Percentiles rank a stretch among this genome's conserved stretches.
phyloP scores from a whole-genome alignment of 768 basidiomycete genomes.

The Suillus discolor region DNA sequence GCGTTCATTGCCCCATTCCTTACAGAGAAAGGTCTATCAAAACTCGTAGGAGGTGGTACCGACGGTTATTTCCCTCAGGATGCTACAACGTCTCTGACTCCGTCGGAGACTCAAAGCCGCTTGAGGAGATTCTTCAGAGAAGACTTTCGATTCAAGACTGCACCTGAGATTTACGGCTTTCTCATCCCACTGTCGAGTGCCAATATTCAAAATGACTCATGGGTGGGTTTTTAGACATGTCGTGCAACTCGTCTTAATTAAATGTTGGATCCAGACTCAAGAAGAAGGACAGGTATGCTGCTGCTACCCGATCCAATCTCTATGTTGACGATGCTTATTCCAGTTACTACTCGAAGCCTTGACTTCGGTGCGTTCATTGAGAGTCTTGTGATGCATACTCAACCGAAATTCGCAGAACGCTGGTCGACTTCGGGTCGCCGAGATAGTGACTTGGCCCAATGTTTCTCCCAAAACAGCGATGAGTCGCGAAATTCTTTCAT shows the following conservation, averaged over 20 bases:
- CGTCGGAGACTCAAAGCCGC: constrained; percentile 48
- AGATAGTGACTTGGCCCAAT: constrained; percentile 48
- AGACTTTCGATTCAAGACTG: constrained; percentile 42
- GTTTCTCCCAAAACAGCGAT: constrained; percentile 44
- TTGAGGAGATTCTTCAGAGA: constrained; percentile 47
- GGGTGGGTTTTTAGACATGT: constrained; percentile 37
- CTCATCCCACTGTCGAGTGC: constrained; percentile 38
- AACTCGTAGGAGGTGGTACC: constrained; percentile 43
- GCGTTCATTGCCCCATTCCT: constrained; percentile 44
- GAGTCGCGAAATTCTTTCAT: constrained; percentile 46
- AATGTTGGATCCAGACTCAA: constrained; percentile 33
- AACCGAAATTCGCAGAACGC: constrained; percentile 40
- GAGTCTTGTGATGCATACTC: not conserved
- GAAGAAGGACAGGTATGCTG: constrained; percentile 53
- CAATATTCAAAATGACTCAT: constrained; percentile 38
- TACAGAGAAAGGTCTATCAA: constrained; percentile 47
- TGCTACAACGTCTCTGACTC: constrained; percentile 36
- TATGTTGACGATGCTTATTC: constrained; percentile 8
- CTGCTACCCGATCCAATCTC: constrained; percentile 5
- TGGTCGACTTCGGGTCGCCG: constrained; percentile 50
- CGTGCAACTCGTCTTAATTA: constrained; percentile 4
- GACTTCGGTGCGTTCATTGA: constrained; percentile 35
- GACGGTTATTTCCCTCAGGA: constrained; percentile 44
- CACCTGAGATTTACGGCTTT: constrained; percentile 51
- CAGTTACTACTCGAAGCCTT: constrained; percentile 41